Percentiles rank a stretch among this genome's conserved stretches.
Evolutionary conservation across 2,329 filamentous ascomycete species (phyloP).

Genomic region (Fusarium verrucosum): DNA sequence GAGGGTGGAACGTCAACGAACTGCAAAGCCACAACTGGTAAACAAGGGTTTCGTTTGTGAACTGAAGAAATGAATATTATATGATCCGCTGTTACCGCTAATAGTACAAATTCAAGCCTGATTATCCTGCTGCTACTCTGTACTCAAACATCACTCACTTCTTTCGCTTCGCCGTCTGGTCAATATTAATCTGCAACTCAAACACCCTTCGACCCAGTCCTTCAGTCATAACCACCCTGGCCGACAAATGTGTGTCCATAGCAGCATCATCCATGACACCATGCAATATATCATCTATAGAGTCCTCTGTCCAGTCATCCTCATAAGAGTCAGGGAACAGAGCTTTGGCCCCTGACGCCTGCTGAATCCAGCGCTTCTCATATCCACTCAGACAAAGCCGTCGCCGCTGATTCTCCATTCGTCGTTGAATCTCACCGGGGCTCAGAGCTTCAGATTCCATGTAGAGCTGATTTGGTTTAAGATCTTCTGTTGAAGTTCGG

Average conservation of each 20-base stretch:
- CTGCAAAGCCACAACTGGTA: too few relatives aligned
- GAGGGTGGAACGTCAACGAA: too few relatives aligned
- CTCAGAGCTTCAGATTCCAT: constrained; percentile 3
- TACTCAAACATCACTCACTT: too few relatives aligned
- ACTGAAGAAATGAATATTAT: too few relatives aligned
- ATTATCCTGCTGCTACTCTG: too few relatives aligned
- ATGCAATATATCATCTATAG: background rate
- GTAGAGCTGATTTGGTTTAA: constrained; percentile 15
- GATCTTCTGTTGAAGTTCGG: background rate
- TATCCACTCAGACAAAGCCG: constrained; percentile 2
- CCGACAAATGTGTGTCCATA: constrained; percentile 1
- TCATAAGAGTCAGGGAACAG: constrained; percentile 27
- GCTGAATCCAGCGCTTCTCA: background rate
- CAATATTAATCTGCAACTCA: constrained; percentile 25
- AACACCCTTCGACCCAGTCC: constrained; percentile 31
- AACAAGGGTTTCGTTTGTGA: too few relatives aligned
- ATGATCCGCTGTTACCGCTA: too few relatives aligned
- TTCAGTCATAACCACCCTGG: constrained; percentile 11
- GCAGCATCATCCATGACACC: background rate
- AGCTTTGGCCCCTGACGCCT: background rate
- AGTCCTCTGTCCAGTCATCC: constrained; percentile 14
- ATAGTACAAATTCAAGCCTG: too few relatives aligned
- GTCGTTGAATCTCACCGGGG: constrained; percentile 19
- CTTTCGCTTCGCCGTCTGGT: background rate
- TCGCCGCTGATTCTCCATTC: constrained; percentile 21